Conservation (phyloP, 495 filamentous ascomycete genomes). For the Neurospora cerealis region DNA sequence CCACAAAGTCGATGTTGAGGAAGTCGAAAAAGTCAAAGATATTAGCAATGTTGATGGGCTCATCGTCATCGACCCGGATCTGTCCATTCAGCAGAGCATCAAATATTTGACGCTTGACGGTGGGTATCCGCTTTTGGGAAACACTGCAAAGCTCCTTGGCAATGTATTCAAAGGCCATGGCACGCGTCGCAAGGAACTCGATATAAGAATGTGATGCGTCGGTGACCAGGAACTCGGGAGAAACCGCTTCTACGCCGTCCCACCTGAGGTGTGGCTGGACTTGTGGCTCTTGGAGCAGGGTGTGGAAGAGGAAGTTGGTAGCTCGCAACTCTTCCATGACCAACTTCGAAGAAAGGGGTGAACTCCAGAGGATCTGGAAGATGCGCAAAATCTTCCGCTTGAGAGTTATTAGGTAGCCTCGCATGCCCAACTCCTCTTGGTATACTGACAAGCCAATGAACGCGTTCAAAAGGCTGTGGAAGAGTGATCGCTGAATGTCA, state of each 20-base stretch:
- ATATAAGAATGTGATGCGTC: slow-evolving; percentile 54
- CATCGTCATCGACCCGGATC: slow-evolving; percentile 51
- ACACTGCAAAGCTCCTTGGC: slow-evolving; percentile 75
- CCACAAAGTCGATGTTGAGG: slow-evolving; percentile 53
- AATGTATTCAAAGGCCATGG: slow-evolving; percentile 70
- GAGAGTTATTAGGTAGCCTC: slow-evolving; percentile 61
- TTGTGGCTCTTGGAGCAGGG: slow-evolving; percentile 54
- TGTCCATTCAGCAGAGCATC: slow-evolving; percentile 70
- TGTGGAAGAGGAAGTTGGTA: slow-evolving; percentile 61
- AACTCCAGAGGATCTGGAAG: slow-evolving; percentile 70
- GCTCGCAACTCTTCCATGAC: slow-evolving; percentile 67
- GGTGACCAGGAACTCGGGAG: slow-evolving; percentile 52
- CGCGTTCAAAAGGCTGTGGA: slow-evolving; percentile 67
- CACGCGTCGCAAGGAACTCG: slow-evolving; percentile 64
- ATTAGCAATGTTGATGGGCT: slow-evolving; percentile 52
- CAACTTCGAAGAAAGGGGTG: slow-evolving; percentile 64
- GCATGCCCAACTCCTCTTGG: slow-evolving; percentile 46
- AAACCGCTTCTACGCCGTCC: slow-evolving; percentile 46
- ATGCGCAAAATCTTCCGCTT: slow-evolving; percentile 70
- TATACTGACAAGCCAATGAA: slow-evolving; percentile 51
- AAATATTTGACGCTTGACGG: slow-evolving; percentile 66
- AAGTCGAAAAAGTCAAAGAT: slow-evolving; percentile 95
- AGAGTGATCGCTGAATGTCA: slow-evolving; percentile 57
- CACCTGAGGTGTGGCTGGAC: slow-evolving; percentile 56
- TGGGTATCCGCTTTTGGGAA: slow-evolving; percentile 55